These are phyloP conservation scores for Alternaria gansuensis DNA, from an alignment of 2,329 filamentous ascomycete genomes.

Conservation along the genomic window DNA sequence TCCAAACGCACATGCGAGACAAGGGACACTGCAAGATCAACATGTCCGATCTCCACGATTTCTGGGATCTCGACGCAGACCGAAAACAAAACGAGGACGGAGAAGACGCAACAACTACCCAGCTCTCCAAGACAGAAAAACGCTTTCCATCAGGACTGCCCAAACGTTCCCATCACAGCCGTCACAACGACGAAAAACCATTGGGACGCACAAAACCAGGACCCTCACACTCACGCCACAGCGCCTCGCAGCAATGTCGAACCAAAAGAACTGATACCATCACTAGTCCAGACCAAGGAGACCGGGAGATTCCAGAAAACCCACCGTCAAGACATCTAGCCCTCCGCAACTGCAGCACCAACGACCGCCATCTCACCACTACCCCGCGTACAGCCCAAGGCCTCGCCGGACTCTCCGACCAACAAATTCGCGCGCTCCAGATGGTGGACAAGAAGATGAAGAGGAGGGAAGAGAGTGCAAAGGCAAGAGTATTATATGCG, in stretches of 20 bases:
- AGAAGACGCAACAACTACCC: not conserved
- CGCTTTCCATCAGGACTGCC: not conserved
- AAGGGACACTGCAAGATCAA: constrained; percentile 10
- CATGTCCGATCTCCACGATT: not conserved
- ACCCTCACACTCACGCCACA: not conserved
- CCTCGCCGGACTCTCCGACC: not conserved
- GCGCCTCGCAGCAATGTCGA: not conserved
- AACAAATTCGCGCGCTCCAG: constrained; percentile 6
- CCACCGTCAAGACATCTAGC: not conserved
- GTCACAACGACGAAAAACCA: not conserved
- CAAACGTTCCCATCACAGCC: not conserved
- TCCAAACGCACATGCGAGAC: constrained; percentile 18
- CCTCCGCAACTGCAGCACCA: not conserved
- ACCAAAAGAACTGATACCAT: not conserved
- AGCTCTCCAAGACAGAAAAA: not conserved
- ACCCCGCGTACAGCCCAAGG: not conserved
- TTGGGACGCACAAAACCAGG: not conserved
- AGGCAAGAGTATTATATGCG: not conserved
- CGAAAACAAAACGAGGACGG: not conserved
- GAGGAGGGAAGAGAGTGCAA: constrained; percentile 5
- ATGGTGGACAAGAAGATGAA: constrained; percentile 12
- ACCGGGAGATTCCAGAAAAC: not conserved
- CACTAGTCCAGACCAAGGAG: not conserved
- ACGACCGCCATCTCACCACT: not conserved
- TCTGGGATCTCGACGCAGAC: not conserved